A percentile compares a stretch with the other conserved stretches of the same genome.
Evolutionary conservation across 2,329 filamentous ascomycete species (phyloP).

Genomic region (Xylariaceae sp.): DNA sequence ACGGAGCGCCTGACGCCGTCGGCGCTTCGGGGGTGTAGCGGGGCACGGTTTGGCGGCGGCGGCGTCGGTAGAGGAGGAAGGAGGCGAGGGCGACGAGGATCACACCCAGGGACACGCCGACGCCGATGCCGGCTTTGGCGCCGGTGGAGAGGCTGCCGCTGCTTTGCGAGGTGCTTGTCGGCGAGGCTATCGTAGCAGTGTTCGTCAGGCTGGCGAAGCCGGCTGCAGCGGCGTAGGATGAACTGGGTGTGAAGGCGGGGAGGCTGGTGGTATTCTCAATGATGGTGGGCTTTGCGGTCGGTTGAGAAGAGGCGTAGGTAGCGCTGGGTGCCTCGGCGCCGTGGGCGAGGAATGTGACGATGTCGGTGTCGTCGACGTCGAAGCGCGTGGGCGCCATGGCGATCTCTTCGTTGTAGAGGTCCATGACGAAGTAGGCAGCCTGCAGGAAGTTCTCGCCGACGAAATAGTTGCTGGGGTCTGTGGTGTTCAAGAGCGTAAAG

Average conservation of each 20-base stretch:
- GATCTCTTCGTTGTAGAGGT: conserved; percentile 3
- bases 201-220: not conserved
- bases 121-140: not conserved
- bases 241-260: not conserved
- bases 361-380: not conserved
- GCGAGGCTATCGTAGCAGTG: not conserved
- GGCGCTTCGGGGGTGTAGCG: no score
- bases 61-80: no score
- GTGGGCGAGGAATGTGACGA: not conserved
- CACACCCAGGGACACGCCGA: not conserved
- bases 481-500: not conserved
- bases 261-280: not conserved
- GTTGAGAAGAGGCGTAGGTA: not conserved
- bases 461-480: not conserved
- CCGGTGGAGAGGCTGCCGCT: not conserved
- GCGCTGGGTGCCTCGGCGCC: not conserved
- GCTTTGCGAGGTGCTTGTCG: not conserved
- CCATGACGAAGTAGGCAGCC: conserved; percentile 1
- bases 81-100: not conserved
- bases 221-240: not conserved
- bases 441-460: not conserved
- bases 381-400: conserved; percentile 1
- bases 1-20: no score
- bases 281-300: not conserved
- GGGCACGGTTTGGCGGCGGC: no score